Base-by-base conservation (phyloP, 306 rosid genomes). In the Cicer judaicum region DNA sequence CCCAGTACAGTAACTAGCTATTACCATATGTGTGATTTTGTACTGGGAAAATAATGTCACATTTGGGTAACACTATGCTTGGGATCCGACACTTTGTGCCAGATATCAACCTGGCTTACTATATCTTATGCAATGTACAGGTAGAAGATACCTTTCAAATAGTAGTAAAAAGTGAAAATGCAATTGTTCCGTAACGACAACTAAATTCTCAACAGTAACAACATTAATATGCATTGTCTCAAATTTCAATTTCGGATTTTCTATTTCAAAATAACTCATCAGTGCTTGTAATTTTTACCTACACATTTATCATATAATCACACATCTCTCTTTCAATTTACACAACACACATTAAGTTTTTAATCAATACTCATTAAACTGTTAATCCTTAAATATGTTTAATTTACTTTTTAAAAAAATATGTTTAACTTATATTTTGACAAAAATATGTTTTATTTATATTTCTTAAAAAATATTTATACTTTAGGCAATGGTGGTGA, bases 31-130 rank as follows among this genome's bases (percentile, higher is more conserved):
- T 73, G 80, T 61, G 80, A 63, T 75, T 49, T 74, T 68, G 83
- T 77, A 64, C 85, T 64, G 78, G 10, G 15, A 72, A 75, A 80
- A 84, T 72, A 77, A 68, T 80, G 75, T 74, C 83, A 64, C 74
- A 79, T 69, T 73, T 81, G 80, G 57, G 76, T 57, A 46, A 68
- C 76, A 48, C 82, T 72, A 68, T 60, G 77, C 82, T 77, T 62
- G 39, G 77, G 74, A 77, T 77, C 82, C 66, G 74, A 77, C 78
- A 76, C 65, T 2, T 10, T 60, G 24, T 64, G 36, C 65, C 77
- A 46, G 24, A 67, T 72, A 41, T 73, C 48, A 34, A 70, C 68
- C 60, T 67, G 59, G 61, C 73, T 59, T 72, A 59, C 81, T 66
- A 75, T 70, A 80, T 39, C 34, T 24, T 53, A 16, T 44, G 72